Evolutionary conservation across 2,329 filamentous ascomycete species (phyloP), one percentile per base, ranked within the genome.

Genomic region (Huntiella decipiens): DNA sequence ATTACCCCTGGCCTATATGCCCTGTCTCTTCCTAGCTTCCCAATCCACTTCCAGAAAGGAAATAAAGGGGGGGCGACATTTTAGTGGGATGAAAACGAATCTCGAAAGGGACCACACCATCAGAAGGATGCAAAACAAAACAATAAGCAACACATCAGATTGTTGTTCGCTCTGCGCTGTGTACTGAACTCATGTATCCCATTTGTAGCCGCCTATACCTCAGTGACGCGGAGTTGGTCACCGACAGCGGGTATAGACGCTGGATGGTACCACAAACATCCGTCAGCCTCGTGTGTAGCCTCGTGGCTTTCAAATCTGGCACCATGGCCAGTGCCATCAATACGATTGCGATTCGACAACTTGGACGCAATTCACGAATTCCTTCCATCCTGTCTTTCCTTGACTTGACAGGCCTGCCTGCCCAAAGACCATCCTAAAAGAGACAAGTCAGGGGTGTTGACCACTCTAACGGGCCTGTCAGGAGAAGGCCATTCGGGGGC

Each of bases 31-130:
- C 41, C 42, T 45, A 32, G 35, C 37, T 36, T 16, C 11, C 19
- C 35, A 17, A 41, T 44, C 16, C 36, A 35, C 15, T 32, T 31
- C 33, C 28, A 35, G 32, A 35, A 46, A 39, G 47, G 47, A 49
- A 49, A 49, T 49, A 49, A 49, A 49, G 47, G 47, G 47, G 43
- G 43, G 38, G 17, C 31, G 47, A 32, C 12, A 19, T 13, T 40
- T 46, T 39, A 41, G 36, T 41, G 38, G 44, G 38, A 37, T 12
- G 38, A 31, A 15, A 31, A 38, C 17, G 22, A 28, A 28, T 28
- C 22, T 28, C 22, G 22, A 28, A 31, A 19, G 32, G 22, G 19
- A 41, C 15, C 4, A 19, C 39, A 39, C 36, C 37, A 36, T 13
- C 34, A 44, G 39, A 19, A 45, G 34, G 16, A 37, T 28, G 22